phyloP scores from a whole-genome alignment of 2,329 filamentous ascomycete species.

The Verticillium zaregamsianum region DNA sequence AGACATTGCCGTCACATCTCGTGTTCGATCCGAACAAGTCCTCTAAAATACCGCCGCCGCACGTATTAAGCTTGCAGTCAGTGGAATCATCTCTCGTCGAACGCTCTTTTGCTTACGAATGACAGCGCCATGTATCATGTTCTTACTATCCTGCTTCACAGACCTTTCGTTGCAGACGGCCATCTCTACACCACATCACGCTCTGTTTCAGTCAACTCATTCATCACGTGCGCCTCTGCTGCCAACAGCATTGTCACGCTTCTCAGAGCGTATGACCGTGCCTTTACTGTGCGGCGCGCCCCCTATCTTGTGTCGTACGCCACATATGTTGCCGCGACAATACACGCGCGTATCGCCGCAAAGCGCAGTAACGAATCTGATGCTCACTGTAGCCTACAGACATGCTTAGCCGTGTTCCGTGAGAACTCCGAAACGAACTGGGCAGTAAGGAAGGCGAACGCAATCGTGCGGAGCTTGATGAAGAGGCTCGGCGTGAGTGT shows the following conservation, averaged over 20 bases:
- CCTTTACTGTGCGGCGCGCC: conserved; percentile 39
- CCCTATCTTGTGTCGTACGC: conserved; percentile 53
- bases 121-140: conserved; percentile 43
- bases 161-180: conserved; percentile 46
- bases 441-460: conserved; percentile 39
- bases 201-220: conserved; percentile 36
- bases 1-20: conserved; percentile 36
- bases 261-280: conserved; percentile 36
- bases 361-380: conserved; percentile 33
- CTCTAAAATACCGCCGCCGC: conserved; percentile 32
- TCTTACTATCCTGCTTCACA: conserved; percentile 48
- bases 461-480: conserved; percentile 41
- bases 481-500: conserved; percentile 32
- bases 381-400: conserved; percentile 33
- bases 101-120: neutral
- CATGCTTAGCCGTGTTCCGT: conserved; percentile 40
- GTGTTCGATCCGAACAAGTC: conserved; percentile 26
- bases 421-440: conserved; percentile 47
- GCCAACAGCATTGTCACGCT: conserved; percentile 40
- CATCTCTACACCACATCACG: conserved; percentile 39
- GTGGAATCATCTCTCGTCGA: conserved; percentile 9
- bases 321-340: conserved; percentile 50
- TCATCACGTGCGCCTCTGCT: conserved; percentile 39
- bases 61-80: conserved; percentile 37
- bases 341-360: conserved; percentile 46